Evolutionary conservation across 768 basidiomycete species (phyloP), one percentile per base, ranked within the genome.

Genomic region (Lentinula detonsa): DNA sequence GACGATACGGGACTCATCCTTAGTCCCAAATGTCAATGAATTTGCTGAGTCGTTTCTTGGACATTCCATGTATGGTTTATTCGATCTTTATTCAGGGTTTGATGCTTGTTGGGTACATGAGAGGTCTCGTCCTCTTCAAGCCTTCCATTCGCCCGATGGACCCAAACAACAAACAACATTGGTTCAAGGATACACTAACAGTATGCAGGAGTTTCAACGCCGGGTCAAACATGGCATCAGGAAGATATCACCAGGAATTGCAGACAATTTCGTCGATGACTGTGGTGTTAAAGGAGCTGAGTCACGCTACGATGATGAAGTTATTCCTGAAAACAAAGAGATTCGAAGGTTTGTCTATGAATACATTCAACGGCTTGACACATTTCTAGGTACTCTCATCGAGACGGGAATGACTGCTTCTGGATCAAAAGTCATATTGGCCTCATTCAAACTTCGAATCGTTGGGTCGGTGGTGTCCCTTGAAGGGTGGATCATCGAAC

Each of bases 291-390:
- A 70, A 43, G 70, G 71, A 1, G 71, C 64, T 0, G 65, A 68
- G 2, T 23, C 23, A 0, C 23, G 60, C 0, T 73, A 74, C 37
- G 52, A 70, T 7, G 13, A 57, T 0, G 63, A 74, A 18, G 65
- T 61, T 0, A 67, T 75, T 2, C 64, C 65, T 0, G 62, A 64
- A 0, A 76, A 74, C 34, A 53, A 53, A 0, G 63, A 67, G 0
- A 74, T 75, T 1, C 54, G 67, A 0, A 50, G 62, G 1, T 76
- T 73, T 34, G 66, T 77, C 0, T 75, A 67, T 62, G 69, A 75
- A 21, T 68, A 73, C 31, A n/a, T 42, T 18, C 34, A 62, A 28
- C 62, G 34, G 10, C 16, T 62, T 9, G 64, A 64, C 18, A 18
- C 33, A 1, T 59, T 60, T 4, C 23, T 60, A 37, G 59, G 35